Evolutionary conservation across 768 basidiomycete species (phyloP).

Genomic region (Termitomyces sp.): DNA sequence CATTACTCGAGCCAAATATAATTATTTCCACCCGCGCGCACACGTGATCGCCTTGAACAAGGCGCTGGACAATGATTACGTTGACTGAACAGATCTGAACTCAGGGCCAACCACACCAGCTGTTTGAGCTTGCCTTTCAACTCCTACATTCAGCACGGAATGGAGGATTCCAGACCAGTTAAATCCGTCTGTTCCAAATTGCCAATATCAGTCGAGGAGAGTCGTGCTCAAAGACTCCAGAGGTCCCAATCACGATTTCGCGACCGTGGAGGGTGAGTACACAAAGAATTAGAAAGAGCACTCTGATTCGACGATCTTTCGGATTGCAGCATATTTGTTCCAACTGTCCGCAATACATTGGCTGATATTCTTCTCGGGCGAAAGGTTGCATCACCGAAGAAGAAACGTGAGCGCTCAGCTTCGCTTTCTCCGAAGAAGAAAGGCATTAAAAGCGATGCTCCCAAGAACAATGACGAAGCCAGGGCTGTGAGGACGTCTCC

Average conservation of each 20-base stretch:
- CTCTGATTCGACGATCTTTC: neutral
- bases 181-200: conserved; percentile 1
- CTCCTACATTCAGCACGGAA: neutral
- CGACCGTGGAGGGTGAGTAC: conserved; percentile 57
- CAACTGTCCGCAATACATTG: conserved; percentile 15
- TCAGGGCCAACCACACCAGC: too few species aligned
- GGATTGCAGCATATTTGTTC: conserved; percentile 15
- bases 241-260: conserved; percentile 63
- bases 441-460: conserved; percentile 1
- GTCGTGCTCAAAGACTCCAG: conserved; percentile 52
- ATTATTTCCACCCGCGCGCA: neutral
- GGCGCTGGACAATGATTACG: too few species aligned
- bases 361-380: conserved; percentile 17
- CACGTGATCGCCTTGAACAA: neutral
- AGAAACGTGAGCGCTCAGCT: conserved; percentile 20
- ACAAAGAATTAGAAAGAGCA: neutral
- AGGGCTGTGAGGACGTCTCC: conserved; percentile 11
- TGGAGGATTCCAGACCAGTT: neutral
- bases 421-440: conserved; percentile 23
- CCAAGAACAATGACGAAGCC: neutral
- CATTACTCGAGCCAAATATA: neutral
- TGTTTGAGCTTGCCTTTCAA: neutral
- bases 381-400: conserved; percentile 36
- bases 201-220: conserved; percentile 40
- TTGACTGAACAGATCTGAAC: too few species aligned